phyloP scores from a whole-genome alignment of 1,284 basidiomycete genomes.

The Golubevia sp. region DNA sequence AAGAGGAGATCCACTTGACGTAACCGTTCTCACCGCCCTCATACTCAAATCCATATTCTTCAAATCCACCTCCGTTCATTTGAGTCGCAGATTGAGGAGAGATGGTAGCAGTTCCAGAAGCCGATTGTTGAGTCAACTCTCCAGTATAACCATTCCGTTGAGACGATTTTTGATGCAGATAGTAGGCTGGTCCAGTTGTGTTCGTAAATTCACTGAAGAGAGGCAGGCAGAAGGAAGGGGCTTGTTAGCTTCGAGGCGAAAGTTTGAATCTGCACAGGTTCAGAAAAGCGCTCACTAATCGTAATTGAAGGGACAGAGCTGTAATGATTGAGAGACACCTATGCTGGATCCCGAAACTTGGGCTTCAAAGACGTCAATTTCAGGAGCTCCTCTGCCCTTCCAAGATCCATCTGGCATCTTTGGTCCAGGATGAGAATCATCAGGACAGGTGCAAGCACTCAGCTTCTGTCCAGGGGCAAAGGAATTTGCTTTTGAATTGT shows the following conservation, averaged over 20 bases:
- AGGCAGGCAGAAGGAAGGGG: no score
- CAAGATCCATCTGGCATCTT: conserved; percentile 51
- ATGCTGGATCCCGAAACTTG: conserved; percentile 61
- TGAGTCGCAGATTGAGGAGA: no score
- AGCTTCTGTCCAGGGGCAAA: conserved; percentile 66
- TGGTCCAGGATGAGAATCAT: conserved; percentile 72
- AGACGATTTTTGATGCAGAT: no score
- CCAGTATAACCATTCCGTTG: no score
- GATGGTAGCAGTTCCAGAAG: no score
- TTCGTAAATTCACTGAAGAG: no score
- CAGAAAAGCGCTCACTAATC: no score
- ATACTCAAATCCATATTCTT: conserved; percentile 46
- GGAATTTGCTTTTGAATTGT: conserved; percentile 32
- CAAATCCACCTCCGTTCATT: no score
- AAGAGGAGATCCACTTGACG: conserved; percentile 39
- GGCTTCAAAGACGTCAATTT: conserved; percentile 73
- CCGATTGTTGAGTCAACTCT: no score
- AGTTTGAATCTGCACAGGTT: no score
- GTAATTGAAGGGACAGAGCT: conserved; percentile 55
- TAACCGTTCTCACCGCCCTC: conserved; percentile 42
- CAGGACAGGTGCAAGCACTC: conserved; percentile 66
- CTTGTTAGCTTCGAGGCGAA: no score
- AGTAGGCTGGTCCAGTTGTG: no score
- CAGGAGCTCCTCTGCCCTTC: conserved; percentile 69
- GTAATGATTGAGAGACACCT: conserved; percentile 50